Base-by-base conservation (phyloP, 495 filamentous ascomycete genomes). In the Saxispiralis lemnorum region DNA sequence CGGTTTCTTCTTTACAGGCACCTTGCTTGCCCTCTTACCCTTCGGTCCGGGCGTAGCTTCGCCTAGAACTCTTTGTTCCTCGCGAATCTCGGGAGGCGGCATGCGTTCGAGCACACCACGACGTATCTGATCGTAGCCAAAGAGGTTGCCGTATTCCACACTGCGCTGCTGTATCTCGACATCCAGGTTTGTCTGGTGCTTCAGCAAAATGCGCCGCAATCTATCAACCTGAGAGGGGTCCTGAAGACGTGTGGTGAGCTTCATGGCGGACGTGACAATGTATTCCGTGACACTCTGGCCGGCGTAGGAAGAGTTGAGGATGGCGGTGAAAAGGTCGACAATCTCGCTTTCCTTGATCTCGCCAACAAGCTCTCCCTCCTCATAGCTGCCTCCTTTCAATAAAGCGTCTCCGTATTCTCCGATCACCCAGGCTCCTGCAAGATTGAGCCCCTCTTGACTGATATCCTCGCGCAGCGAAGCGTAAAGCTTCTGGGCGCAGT, bases 391-490 rank as follows among this genome's bases (percentile, higher is more conserved):
- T 20, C 87, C 87, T 42, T 72, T 71, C 13, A 97, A 70, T 12
- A 97, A 66, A 3, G 81, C 73, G 59, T 96, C 89, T 30, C 86
- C 85, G 59, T 86, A 97, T 67, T 97, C 89, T 51, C 89, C 89
- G 62, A 97, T 95, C 11, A 86, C 86, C 89, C 89, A 97, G n/a
- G 89, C 78, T 24, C 82, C 92, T 17, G 89, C 85, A 21, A 95
- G 70, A 10, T 82, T 94, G 43, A 97, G 67, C 50, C 84, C 88
- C 59, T 97, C 92, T 56, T 96, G 92, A 10, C 87, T 93, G 51
- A 96, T 94, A 50, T 96, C 89, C 31, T 88, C 85, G 65, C 88
- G 94, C 44, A 97, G 62, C 32, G 78, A 76, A 5, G 79, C 64
- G 61, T 93, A 97, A 10, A 97, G 67, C 62, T 96, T 96, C 57